These are phyloP conservation scores for Chenopodium album DNA, from an alignment of 148 eudicot genomes.

Conservation along the genomic window DNA sequence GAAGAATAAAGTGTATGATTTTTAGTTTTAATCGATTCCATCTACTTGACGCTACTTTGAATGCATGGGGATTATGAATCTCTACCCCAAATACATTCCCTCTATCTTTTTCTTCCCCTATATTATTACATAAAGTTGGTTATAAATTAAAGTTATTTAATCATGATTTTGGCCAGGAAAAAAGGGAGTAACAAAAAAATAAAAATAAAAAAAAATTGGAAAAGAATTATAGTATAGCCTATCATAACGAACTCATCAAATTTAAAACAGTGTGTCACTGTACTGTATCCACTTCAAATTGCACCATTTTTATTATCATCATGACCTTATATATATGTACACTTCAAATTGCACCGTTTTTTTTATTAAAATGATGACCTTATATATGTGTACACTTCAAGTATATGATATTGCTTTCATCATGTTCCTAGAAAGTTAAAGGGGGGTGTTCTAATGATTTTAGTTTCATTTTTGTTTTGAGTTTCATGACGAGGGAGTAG, in stretches of 20 bases:
- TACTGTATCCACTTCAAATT: slow-evolving; percentile 8
- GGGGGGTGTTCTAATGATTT: neutral
- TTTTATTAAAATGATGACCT: no score
- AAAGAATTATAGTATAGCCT: neutral
- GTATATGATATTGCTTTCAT: slow-evolving; percentile 11
- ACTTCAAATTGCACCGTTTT: slow-evolving; percentile 1
- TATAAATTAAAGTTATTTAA: slow-evolving; percentile 20
- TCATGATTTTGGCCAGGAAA: slow-evolving; percentile 15
- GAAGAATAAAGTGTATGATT: slow-evolving; percentile 26
- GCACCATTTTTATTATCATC: neutral
- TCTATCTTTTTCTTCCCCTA: neutral
- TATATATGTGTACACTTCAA: no score
- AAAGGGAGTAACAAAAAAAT: neutral
- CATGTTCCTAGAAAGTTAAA: slow-evolving; percentile 6
- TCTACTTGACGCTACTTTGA: slow-evolving; percentile 35
- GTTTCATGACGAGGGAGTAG: neutral
- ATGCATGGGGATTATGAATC: slow-evolving; percentile 50
- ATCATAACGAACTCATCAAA: slow-evolving; percentile 23
- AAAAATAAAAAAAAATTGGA: neutral
- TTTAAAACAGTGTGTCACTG: neutral
- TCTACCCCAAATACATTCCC: slow-evolving; percentile 33
- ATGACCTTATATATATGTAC: no score
- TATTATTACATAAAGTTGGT: slow-evolving; percentile 16
- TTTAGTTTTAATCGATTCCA: slow-evolving; percentile 15
- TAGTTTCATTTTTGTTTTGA: neutral